phyloP scores from a whole-genome alignment of 2,329 filamentous ascomycete genomes.

The Plectosphaerella cucumerina region DNA sequence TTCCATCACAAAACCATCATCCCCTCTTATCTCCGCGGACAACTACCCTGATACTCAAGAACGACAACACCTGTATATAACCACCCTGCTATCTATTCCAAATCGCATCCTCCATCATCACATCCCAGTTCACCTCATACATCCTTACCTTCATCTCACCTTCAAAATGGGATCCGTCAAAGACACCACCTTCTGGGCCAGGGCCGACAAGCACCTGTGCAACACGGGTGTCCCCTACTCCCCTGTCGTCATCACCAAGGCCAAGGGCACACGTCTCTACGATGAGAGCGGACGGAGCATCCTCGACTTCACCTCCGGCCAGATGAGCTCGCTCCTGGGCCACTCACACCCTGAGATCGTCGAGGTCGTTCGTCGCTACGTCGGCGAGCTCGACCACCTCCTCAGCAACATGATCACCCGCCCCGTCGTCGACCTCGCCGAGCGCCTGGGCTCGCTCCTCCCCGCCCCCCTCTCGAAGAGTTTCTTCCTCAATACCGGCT shows the following conservation, averaged over 20 bases:
- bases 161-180: slow-evolving; percentile 8
- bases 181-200: slow-evolving; percentile 23
- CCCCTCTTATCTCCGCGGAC: no score
- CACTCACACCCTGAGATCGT: slow-evolving; percentile 56
- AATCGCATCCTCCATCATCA: background rate
- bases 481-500: slow-evolving; percentile 53
- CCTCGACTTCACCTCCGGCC: slow-evolving; percentile 56
- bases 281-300: slow-evolving; percentile 36
- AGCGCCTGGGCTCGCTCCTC: slow-evolving; percentile 40
- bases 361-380: slow-evolving; percentile 40
- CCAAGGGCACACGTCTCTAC: slow-evolving; percentile 41
- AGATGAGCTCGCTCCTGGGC: slow-evolving; percentile 55
- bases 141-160: no score
- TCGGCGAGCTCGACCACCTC: slow-evolving; percentile 49
- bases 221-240: slow-evolving; percentile 34
- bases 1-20: no score
- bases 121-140: background rate
- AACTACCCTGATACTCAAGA: no score
- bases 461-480: slow-evolving; percentile 45
- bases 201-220: slow-evolving; percentile 35
- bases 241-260: slow-evolving; percentile 36
- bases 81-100: no score
- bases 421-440: slow-evolving; percentile 49
- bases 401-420: slow-evolving; percentile 52
- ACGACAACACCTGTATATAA: no score